A percentile compares a stretch with the other conserved stretches of the same genome.
These are phyloP conservation scores for Botrytis squamosa DNA, from an alignment of 2,329 filamentous ascomycete genomes.

Conservation along the genomic window DNA sequence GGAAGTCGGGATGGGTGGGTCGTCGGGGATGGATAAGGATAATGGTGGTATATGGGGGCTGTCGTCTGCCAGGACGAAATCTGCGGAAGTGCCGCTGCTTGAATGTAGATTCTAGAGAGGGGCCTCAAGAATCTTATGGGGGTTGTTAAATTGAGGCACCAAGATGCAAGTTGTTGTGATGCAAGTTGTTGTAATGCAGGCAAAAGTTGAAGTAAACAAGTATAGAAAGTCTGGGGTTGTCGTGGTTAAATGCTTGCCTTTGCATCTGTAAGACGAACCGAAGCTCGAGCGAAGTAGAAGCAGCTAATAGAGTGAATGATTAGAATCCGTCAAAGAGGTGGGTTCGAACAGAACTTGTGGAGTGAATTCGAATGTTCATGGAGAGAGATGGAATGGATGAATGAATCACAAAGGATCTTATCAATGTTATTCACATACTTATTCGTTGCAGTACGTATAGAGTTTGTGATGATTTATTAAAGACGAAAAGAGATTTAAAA, in stretches of 20 bases:
- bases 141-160: background rate
- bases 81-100: slow-evolving; percentile 49
- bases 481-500: background rate
- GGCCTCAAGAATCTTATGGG: slow-evolving; percentile 15
- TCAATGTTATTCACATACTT: slow-evolving; percentile 1
- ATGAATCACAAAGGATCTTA: background rate
- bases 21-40: slow-evolving; percentile 66
- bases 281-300: background rate
- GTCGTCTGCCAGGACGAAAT: slow-evolving; percentile 73
- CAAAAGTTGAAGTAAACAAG: background rate
- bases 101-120: slow-evolving; percentile 22
- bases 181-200: slow-evolving; percentile 6
- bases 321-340: background rate
- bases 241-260: background rate
- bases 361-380: background rate
- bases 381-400: background rate
- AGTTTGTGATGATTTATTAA: no score
- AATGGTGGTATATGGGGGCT: slow-evolving; percentile 50
- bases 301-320: background rate
- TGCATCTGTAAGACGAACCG: background rate
- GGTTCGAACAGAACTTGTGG: background rate
- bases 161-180: slow-evolving; percentile 3
- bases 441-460: background rate
- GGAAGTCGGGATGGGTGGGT: slow-evolving; percentile 58
- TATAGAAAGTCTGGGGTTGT: background rate